phyloP scores from a whole-genome alignment of 2,329 filamentous ascomycete species.

The Acarospora socialis region DNA sequence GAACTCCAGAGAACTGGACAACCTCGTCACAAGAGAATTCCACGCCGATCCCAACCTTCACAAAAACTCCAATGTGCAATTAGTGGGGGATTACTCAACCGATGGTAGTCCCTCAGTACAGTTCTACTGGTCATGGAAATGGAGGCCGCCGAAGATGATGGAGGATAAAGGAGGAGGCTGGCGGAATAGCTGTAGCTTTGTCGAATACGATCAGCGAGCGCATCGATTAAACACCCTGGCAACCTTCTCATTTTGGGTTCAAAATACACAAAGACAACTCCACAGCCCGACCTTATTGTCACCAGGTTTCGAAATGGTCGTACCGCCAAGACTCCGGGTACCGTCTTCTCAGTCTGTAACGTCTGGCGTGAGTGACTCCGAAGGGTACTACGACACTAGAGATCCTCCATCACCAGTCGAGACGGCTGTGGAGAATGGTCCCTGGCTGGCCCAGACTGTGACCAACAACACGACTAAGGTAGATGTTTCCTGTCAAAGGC shows the following conservation, averaged over 20 bases:
- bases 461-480: slow-evolving; percentile 50
- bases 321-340: slow-evolving; percentile 63
- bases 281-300: slow-evolving; percentile 44
- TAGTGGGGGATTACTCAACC: slow-evolving; percentile 85
- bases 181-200: slow-evolving; percentile 93
- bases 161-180: slow-evolving; percentile 85
- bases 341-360: slow-evolving; percentile 80
- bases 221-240: slow-evolving; percentile 79
- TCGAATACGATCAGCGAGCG: slow-evolving; percentile 90
- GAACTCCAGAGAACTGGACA: slow-evolving; percentile 75
- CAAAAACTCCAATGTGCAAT: slow-evolving; percentile 88
- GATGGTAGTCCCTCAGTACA: slow-evolving; percentile 69
- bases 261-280: slow-evolving; percentile 41
- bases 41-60: slow-evolving; percentile 94
- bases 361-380: slow-evolving; percentile 61
- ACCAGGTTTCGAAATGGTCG: slow-evolving; percentile 56
- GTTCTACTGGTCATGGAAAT: slow-evolving; percentile 95
- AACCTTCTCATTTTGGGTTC: slow-evolving; percentile 90
- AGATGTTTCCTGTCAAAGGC: slow-evolving; percentile 73
- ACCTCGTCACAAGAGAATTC: slow-evolving; percentile 85
- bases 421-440: slow-evolving; percentile 13
- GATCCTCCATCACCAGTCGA: slow-evolving; percentile 20
- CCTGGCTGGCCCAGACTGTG: slow-evolving; percentile 17
- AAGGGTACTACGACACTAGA: slow-evolving; percentile 31
- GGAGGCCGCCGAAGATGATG: slow-evolving; percentile 68